These are phyloP conservation scores for Jackrogersella multiformis DNA, from an alignment of 495 filamentous ascomycete genomes.

Conservation along the genomic window DNA sequence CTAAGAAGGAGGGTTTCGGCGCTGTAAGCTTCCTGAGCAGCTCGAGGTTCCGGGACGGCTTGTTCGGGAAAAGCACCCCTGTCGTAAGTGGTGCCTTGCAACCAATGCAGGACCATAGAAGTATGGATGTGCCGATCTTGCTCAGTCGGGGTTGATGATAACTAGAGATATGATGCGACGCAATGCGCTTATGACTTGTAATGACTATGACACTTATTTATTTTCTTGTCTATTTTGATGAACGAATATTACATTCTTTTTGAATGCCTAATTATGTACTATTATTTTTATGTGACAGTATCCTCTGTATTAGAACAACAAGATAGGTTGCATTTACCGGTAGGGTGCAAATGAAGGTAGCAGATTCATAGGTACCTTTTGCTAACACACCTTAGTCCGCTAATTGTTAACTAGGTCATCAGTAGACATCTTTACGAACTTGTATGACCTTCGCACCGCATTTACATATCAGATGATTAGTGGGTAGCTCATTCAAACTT, in stretches of 20 bases:
- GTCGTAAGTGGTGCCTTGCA: constrained; percentile 30
- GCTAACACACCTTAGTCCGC: too few relatives aligned
- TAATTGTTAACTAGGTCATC: too few relatives aligned
- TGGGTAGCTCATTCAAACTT: too few relatives aligned
- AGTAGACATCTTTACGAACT: too few relatives aligned
- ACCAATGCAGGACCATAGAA: constrained; percentile 43
- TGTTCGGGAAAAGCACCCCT: constrained; percentile 52
- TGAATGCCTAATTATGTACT: constrained; percentile 2
- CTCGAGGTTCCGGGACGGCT: constrained; percentile 51
- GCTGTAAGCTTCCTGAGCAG: constrained; percentile 44
- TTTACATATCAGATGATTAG: too few relatives aligned
- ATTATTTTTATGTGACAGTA: background rate
- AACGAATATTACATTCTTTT: constrained; percentile 30
- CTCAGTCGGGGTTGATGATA: constrained; percentile 52
- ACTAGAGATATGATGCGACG: constrained; percentile 1
- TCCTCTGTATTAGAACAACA: too few relatives aligned
- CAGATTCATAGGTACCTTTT: too few relatives aligned
- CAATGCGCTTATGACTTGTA: constrained; percentile 39
- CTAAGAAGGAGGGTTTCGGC: constrained; percentile 39
- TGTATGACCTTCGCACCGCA: too few relatives aligned
- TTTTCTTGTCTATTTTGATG: constrained; percentile 11
- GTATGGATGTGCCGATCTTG: constrained; percentile 61
- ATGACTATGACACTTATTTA: constrained; percentile 31
- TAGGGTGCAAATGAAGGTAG: too few relatives aligned
- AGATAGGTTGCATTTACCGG: too few relatives aligned